phyloP scores from a whole-genome alignment of 2,329 filamentous ascomycete genomes.

The Neofusicoccum umdonicola region DNA sequence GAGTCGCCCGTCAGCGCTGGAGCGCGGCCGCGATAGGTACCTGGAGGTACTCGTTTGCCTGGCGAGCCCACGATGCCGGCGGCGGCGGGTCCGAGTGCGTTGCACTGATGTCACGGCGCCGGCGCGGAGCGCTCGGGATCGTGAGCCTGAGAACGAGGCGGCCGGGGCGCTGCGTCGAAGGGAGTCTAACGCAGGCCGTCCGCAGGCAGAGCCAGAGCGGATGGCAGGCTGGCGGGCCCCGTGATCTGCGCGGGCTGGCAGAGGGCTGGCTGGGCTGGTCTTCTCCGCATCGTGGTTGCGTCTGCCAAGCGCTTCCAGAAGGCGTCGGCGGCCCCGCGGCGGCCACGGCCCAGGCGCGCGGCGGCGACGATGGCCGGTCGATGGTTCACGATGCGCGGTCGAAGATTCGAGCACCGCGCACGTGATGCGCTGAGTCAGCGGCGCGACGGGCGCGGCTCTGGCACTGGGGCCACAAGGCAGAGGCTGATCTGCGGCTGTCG shows the following conservation, averaged over 20 bases:
- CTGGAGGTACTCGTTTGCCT: background rate
- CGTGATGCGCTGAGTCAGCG: background rate
- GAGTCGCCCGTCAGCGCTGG: background rate
- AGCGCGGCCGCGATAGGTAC: background rate
- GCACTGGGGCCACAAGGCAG: background rate
- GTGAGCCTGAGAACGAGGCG: background rate
- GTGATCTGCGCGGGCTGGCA: background rate
- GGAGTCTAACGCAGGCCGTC: background rate
- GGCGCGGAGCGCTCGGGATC: background rate
- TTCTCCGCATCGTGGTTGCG: background rate
- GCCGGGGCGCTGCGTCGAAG: background rate
- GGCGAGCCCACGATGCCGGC: background rate
- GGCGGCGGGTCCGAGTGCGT: background rate
- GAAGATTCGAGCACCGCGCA: background rate
- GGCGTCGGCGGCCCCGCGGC: background rate
- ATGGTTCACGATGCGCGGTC: background rate
- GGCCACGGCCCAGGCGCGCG: background rate
- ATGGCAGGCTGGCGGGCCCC: background rate
- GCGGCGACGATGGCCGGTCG: background rate
- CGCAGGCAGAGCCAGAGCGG: too few species aligned
- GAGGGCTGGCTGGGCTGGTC: background rate
- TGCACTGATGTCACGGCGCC: background rate
- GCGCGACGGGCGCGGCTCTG: background rate
- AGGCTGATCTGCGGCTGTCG: background rate
- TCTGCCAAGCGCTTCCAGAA: slow-evolving; percentile 14